A percentile compares a stretch with the other conserved stretches of the same genome.
Evolutionary conservation across 305 asterid genomes (phyloP).

Genomic region (Solanum hybrid): DNA sequence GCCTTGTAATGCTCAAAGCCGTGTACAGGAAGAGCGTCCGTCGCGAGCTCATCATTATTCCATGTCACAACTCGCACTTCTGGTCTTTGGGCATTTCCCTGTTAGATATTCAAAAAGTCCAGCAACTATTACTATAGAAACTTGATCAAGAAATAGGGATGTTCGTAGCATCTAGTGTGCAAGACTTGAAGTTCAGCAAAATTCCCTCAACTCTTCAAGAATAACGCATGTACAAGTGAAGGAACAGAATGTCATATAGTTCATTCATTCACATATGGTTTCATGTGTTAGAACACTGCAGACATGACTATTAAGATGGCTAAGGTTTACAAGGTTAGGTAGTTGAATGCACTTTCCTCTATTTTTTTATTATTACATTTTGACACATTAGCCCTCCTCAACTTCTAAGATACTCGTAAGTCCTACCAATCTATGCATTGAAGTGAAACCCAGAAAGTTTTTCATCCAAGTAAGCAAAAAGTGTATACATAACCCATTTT

Average conservation of each 20-base stretch:
- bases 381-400: not conserved
- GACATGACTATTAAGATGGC: not conserved
- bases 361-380: not conserved
- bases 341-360: not conserved
- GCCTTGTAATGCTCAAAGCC: slow-evolving; percentile 98
- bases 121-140: not conserved
- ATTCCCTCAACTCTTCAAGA: not conserved
- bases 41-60: slow-evolving; percentile 89
- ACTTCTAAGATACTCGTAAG: not conserved
- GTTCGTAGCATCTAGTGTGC: not conserved
- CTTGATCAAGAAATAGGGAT: not conserved
- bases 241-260: not conserved
- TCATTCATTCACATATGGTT: not conserved
- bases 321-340: not conserved
- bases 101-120: slow-evolving; percentile 9
- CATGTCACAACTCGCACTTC: slow-evolving; percentile 94
- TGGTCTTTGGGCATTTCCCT: slow-evolving; percentile 99
- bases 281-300: slow-evolving; percentile 1
- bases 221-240: not conserved
- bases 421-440: not conserved
- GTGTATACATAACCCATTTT: not conserved
- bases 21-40: slow-evolving; percentile 89
- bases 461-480: not conserved
- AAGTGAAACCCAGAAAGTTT: not conserved
- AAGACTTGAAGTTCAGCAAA: not conserved